These are phyloP conservation scores for Rhizopus delemar DNA, from an alignment of 371 early-diverging fungal species.

Conservation along the genomic window DNA sequence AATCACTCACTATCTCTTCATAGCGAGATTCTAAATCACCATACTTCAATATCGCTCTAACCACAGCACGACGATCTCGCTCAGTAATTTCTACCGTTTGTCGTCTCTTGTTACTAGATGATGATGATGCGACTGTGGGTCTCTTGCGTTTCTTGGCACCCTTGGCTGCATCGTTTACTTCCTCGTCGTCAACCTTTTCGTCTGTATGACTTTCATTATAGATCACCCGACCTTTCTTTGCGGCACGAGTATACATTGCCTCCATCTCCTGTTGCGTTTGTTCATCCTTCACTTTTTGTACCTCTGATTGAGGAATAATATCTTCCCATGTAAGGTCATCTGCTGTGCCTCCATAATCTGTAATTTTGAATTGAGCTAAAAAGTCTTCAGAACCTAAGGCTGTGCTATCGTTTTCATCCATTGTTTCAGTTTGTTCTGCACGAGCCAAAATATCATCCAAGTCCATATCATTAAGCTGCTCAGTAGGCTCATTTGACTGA, in stretches of 20 bases:
- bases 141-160: constrained; percentile 20
- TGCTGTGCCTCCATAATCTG: constrained; percentile 83
- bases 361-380: constrained; percentile 90
- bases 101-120: constrained; percentile 14
- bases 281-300: constrained; percentile 68
- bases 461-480: constrained; percentile 89
- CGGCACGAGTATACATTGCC: constrained; percentile 52
- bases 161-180: constrained; percentile 16
- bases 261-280: constrained; percentile 46
- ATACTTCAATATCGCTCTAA: constrained; percentile 77
- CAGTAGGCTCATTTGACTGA: constrained; percentile 69
- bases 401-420: constrained; percentile 65
- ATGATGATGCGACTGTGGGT: constrained; percentile 5
- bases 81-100: constrained; percentile 53
- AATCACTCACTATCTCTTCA: constrained; percentile 77
- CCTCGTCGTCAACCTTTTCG: constrained; percentile 38
- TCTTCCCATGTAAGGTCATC: constrained; percentile 90
- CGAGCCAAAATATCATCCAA: constrained; percentile 93
- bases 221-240: constrained; percentile 45
- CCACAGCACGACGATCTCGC: constrained; percentile 81
- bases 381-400: constrained; percentile 86
- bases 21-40: constrained; percentile 79
- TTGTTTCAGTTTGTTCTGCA: constrained; percentile 89
- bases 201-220: constrained; percentile 37
- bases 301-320: constrained; percentile 89